Conservation (phyloP, 2,329 filamentous ascomycete species). For the Metarhizium robertsii region DNA sequence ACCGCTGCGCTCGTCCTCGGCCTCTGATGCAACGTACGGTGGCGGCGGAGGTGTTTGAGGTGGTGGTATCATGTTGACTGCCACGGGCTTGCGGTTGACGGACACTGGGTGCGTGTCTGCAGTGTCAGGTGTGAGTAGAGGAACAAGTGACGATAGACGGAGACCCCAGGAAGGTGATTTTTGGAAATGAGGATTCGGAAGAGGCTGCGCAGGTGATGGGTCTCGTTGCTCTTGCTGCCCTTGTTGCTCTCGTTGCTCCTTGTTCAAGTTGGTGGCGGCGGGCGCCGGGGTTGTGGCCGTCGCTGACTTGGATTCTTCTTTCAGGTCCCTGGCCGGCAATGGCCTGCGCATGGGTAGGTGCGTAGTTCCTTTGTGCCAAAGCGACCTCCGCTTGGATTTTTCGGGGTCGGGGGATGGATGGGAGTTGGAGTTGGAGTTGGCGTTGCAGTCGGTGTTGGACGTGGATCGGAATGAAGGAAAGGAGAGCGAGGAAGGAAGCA, state of each 20-base stretch:
- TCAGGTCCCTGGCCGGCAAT: neutral
- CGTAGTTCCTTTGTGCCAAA: constrained; percentile 14
- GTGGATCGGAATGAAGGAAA: constrained; percentile 21
- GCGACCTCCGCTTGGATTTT: constrained; percentile 9
- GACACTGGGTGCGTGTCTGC: constrained; percentile 16
- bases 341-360: constrained; percentile 6
- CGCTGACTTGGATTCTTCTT: neutral
- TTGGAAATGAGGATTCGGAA: constrained; percentile 14
- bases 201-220: constrained; percentile 10
- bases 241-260: neutral
- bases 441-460: too few relatives aligned
- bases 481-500: constrained; percentile 27
- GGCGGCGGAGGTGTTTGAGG: constrained; percentile 13
- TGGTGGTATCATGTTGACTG: constrained; percentile 4
- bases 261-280: constrained; percentile 1
- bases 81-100: constrained; percentile 16
- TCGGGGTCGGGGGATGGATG: constrained; percentile 9
- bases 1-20: constrained; percentile 4
- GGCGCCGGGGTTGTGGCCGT: neutral
- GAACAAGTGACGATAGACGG: constrained; percentile 26
- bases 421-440: constrained; percentile 10
- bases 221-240: neutral
- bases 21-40: constrained; percentile 6
- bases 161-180: constrained; percentile 27
- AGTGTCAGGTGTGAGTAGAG: constrained; percentile 26